These are phyloP conservation scores for Ballota nigra DNA, from an alignment of 257 asterid species.

Conservation along the genomic window DNA sequence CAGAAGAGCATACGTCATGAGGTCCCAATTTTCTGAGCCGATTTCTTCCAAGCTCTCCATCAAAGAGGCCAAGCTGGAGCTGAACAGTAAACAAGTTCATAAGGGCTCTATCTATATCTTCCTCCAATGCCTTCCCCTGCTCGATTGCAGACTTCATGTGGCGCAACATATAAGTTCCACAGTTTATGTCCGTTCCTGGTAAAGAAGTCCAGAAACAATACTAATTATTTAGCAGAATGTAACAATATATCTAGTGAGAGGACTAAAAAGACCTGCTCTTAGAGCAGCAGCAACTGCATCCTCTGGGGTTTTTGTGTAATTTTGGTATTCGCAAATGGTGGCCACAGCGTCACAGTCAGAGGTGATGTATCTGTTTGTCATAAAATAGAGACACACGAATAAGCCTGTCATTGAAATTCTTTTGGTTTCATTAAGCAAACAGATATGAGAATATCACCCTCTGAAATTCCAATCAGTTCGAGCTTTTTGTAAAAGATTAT, in stretches of 20 bases:
- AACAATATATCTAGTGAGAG: neutral
- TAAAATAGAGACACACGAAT: constrained; percentile 16
- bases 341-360: constrained; percentile 97
- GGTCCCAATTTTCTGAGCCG: constrained; percentile 47
- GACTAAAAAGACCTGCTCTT: constrained; percentile 63
- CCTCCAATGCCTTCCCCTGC: constrained; percentile 63
- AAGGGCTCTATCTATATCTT: constrained; percentile 77
- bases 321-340: constrained; percentile 71
- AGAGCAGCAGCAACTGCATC: constrained; percentile 89
- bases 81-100: constrained; percentile 72
- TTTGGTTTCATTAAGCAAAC: constrained; percentile 6
- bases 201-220: neutral
- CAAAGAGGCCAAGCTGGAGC: constrained; percentile 79
- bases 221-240: neutral
- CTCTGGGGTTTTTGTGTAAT: constrained; percentile 59
- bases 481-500: constrained; percentile 63
- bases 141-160: constrained; percentile 68
- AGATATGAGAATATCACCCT: constrained; percentile 55
- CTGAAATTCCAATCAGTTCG: constrained; percentile 77
- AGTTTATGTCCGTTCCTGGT: constrained; percentile 86
- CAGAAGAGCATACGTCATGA: constrained; percentile 53
- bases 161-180: constrained; percentile 84
- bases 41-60: constrained; percentile 49
- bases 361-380: constrained; percentile 65
- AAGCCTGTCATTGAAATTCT: constrained; percentile 7